Conservation (phyloP, 345 rosid genomes). For the Camelina neglecta region DNA sequence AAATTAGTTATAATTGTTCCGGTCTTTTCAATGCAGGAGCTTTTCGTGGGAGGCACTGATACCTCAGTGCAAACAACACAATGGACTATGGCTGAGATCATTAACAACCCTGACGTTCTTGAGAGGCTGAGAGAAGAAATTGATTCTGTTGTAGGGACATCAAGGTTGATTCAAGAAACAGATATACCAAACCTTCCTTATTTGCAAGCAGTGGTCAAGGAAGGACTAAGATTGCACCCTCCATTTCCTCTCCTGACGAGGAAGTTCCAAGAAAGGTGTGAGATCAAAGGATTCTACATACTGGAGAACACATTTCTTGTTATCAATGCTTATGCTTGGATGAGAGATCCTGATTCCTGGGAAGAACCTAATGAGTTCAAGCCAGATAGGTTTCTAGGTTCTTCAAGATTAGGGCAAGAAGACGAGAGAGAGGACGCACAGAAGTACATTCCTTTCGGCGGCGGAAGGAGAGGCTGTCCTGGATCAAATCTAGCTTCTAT, state of each 20-base stretch:
- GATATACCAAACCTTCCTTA: slow-evolving; percentile 15
- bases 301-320: slow-evolving; percentile 5
- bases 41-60: slow-evolving; percentile 12
- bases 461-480: slow-evolving; percentile 15
- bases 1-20: not conserved
- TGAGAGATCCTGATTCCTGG: slow-evolving; percentile 17
- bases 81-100: slow-evolving; percentile 15
- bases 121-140: slow-evolving; percentile 8
- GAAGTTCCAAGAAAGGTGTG: slow-evolving; percentile 2
- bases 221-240: slow-evolving; percentile 13
- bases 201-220: not conserved
- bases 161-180: slow-evolving; percentile 8
- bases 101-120: not conserved
- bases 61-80: slow-evolving; percentile 8
- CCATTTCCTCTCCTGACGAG: slow-evolving; percentile 1
- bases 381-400: slow-evolving; percentile 6
- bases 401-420: slow-evolving; percentile 1
- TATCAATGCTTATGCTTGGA: slow-evolving; percentile 11
- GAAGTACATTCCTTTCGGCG: slow-evolving; percentile 10
- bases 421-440: slow-evolving; percentile 3
- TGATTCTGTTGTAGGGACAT: not conserved
- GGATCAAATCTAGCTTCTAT: slow-evolving; percentile 4
- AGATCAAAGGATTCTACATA: not conserved
- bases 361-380: slow-evolving; percentile 13
- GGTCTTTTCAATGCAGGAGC: not conserved